Percentiles rank a stretch among this genome's conserved stretches.
Conservation (phyloP, 2,329 filamentous ascomycete species). For the Fusarium burgessii region DNA sequence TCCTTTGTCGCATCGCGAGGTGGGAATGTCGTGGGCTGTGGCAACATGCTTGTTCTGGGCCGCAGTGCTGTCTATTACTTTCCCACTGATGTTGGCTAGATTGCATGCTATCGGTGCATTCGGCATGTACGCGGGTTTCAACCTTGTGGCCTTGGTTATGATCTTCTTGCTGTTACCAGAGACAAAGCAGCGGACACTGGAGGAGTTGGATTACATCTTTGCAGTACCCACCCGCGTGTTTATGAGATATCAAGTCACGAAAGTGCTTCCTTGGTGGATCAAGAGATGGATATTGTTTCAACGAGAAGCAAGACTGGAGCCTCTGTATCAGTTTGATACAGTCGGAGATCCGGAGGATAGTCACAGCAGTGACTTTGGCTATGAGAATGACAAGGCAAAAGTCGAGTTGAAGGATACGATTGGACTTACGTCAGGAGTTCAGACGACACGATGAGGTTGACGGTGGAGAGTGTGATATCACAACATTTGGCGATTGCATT, state of each 20-base stretch:
- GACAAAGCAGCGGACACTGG: slow-evolving; percentile 67
- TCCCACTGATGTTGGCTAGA: slow-evolving; percentile 65
- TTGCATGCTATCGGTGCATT: slow-evolving; percentile 63
- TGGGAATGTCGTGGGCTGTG: slow-evolving; percentile 78
- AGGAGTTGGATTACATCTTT: slow-evolving; percentile 70
- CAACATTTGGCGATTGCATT: slow-evolving; percentile 27
- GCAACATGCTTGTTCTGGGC: slow-evolving; percentile 73
- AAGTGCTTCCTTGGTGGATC: slow-evolving; percentile 70
- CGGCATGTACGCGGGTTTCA: slow-evolving; percentile 67
- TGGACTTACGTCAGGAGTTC: slow-evolving; percentile 46
- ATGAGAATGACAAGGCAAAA: slow-evolving; percentile 55
- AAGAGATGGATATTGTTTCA: slow-evolving; percentile 67
- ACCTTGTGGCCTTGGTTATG: slow-evolving; percentile 65
- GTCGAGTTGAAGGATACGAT: slow-evolving; percentile 55
- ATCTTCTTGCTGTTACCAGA: slow-evolving; percentile 70
- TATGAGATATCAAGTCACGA: slow-evolving; percentile 67
- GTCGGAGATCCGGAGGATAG: slow-evolving; percentile 50
- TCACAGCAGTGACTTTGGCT: slow-evolving; percentile 48
- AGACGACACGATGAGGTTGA: slow-evolving; percentile 22
- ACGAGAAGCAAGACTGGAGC: slow-evolving; percentile 56
- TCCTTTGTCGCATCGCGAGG: slow-evolving; percentile 76
- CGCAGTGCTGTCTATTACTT: slow-evolving; percentile 71
- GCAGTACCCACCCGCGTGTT: slow-evolving; percentile 70
- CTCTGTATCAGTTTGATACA: slow-evolving; percentile 57
- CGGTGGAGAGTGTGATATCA: slow-evolving; percentile 12